These are phyloP conservation scores for Zygoascus hellenicus DNA, from an alignment of 1,139 yeast genomes.

Conservation along the genomic window DNA sequence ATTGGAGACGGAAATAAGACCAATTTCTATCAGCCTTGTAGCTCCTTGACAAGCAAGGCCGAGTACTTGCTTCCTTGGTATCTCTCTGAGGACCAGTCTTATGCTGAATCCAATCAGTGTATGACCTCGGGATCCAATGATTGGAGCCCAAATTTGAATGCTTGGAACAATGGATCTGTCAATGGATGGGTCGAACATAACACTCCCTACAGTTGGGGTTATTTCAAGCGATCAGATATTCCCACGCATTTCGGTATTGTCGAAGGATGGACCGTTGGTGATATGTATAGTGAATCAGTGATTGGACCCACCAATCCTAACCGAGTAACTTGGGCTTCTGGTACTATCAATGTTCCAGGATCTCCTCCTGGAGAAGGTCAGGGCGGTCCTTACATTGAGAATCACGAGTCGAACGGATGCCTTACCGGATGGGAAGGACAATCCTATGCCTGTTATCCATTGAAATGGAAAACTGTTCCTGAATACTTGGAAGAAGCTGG, in stretches of 20 bases:
- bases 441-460: slow-evolving; percentile 23
- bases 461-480: slow-evolving; percentile 26
- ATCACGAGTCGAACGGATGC: slow-evolving; percentile 22
- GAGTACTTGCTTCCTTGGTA: neutral
- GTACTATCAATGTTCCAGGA: slow-evolving; percentile 18
- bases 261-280: slow-evolving; percentile 23
- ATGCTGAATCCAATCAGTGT: slow-evolving; percentile 20
- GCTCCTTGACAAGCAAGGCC: neutral
- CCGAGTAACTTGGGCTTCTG: slow-evolving; percentile 25
- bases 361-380: slow-evolving; percentile 12
- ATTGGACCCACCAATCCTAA: slow-evolving; percentile 26
- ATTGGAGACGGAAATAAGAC: neutral
- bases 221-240: slow-evolving; percentile 18
- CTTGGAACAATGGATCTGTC: slow-evolving; percentile 22
- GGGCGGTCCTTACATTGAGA: slow-evolving; percentile 28
- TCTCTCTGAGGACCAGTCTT: slow-evolving; percentile 4
- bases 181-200: slow-evolving; percentile 21
- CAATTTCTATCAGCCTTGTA: slow-evolving; percentile 5
- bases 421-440: slow-evolving; percentile 15
- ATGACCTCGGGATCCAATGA: slow-evolving; percentile 20
- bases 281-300: slow-evolving; percentile 24
- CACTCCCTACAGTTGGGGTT: slow-evolving; percentile 22
- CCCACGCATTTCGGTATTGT: slow-evolving; percentile 23
- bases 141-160: slow-evolving; percentile 21
- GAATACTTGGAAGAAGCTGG: slow-evolving; percentile 23